Evolutionary conservation across 805 yeast species (phyloP), one percentile per base, ranked within the genome.

Genomic region (Saccharomycopsis malanga): DNA sequence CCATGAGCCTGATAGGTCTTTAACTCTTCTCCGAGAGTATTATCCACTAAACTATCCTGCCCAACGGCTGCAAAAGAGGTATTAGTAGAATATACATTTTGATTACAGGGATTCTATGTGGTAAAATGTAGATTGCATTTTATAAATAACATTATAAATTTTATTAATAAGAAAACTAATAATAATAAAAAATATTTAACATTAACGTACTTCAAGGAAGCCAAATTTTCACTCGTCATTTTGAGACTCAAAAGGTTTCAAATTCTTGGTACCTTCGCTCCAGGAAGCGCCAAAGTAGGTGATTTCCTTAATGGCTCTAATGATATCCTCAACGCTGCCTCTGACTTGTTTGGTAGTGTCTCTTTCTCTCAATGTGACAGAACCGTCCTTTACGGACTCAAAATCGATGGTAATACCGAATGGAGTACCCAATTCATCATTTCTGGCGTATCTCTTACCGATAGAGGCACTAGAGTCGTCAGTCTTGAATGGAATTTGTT

Each of bases 361-460:
- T 74, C 98, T 86, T 69, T 91, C 98, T 76, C 98, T 87, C 62
- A 91, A 74, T 30, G 98, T 91, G 56, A 91, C 85, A 12, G 96
- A 81, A 43, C 78, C 77, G 63, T 91, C 97, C 63, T 83, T 77
- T 53, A 85, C 77, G 46, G 95, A 82, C 55, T 91, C 97, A 66
- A 93, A 91, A 68, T 91, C 98, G 58, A 91, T 84, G 55, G 98
- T 91, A 68, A 91, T 79, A 66, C 98, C 98, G 64, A 93, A 93
- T 58, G 98, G 98, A 46, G 98, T 93, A 68, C 98, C 98, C 62
- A 91, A 76, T 72, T 91, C 98, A 68, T 91, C 98, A 67, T 91
- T 91, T 73, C 98, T 86, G 54, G 98, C 88, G 61, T 91, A 91
- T 71, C 98, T 83, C 73, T 89, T 87, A 71, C 98, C 98, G 60